Conservation (phyloP, 176 grass and related monocot genomes). For the Thalia dealbata region DNA sequence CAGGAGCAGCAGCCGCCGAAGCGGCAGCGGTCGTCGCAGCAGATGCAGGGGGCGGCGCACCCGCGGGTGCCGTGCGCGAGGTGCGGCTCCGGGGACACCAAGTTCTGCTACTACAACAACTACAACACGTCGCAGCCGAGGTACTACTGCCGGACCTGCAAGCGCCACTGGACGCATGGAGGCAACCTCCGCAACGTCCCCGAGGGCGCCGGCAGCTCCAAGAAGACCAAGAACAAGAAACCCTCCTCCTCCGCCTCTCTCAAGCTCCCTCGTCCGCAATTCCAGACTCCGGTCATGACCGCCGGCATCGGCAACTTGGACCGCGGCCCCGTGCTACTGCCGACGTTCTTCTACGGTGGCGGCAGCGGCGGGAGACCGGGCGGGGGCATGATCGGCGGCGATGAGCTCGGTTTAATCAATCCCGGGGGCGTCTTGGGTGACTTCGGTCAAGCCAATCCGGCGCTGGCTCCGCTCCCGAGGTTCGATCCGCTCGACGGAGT, state of each 20-base stretch:
- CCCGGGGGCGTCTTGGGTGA: not conserved
- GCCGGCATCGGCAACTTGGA: not conserved
- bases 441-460: not conserved
- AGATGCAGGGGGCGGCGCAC: not conserved
- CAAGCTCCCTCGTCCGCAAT: not conserved
- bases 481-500: not conserved
- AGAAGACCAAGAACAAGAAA: not conserved
- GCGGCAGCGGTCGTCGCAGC: not conserved
- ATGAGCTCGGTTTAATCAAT: not conserved
- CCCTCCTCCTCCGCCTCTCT: not conserved
- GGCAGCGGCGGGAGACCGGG: not conserved
- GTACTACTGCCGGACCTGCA: conserved; percentile 15
- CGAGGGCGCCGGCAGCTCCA: conserved; percentile 12
- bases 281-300: not conserved
- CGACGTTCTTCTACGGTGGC: not conserved
- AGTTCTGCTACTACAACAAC: conserved; percentile 25
- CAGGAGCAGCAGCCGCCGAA: not conserved
- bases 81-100: conserved; percentile 6
- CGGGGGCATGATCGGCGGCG: not conserved
- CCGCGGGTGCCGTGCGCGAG: conserved; percentile 6
- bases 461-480: too few relatives aligned
- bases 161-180: conserved; percentile 15
- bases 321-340: not conserved
- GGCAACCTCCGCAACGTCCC: conserved; percentile 15
- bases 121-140: conserved; percentile 13